These are phyloP conservation scores for Pouteria campechiana DNA, from an alignment of 179 eudicot genomes.

Conservation along the genomic window DNA sequence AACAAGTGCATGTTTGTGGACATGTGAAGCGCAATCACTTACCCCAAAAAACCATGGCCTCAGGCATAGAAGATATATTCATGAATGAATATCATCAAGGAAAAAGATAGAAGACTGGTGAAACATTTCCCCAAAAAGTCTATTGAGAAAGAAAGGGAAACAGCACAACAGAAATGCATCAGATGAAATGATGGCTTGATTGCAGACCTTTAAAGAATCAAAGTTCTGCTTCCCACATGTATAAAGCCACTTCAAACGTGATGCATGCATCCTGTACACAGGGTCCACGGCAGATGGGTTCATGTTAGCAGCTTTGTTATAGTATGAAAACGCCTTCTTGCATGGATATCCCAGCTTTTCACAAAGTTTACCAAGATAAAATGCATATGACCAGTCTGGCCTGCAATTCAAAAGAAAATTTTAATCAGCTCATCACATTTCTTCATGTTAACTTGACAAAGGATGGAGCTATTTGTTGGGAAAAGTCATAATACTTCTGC, in stretches of 20 bases:
- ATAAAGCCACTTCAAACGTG: constrained; percentile 86
- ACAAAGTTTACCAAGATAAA: constrained; percentile 81
- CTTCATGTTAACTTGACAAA: neutral
- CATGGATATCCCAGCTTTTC: constrained; percentile 73
- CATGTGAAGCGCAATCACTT: too few relatives aligned
- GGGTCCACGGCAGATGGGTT: constrained; percentile 96
- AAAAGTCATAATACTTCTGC: constrained; percentile 41
- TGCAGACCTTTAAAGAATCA: constrained; percentile 84
- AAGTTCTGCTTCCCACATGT: constrained; percentile 48
- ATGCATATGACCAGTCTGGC: constrained; percentile 96
- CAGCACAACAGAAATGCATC: too few relatives aligned
- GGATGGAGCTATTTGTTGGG: neutral
- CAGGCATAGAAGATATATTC: too few relatives aligned
- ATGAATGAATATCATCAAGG: neutral
- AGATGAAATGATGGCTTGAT: too few relatives aligned
- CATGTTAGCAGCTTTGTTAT: constrained; percentile 62
- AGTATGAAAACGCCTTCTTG: constrained; percentile 58
- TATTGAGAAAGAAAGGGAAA: too few relatives aligned
- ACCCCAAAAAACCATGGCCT: too few relatives aligned
- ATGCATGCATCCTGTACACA: constrained; percentile 96
- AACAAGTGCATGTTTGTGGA: too few relatives aligned
- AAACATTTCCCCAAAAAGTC: too few relatives aligned
- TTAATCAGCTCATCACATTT: constrained; percentile 5
- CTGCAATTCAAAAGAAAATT: constrained; percentile 31
- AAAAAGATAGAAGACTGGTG: constrained; percentile 1